phyloP scores from a whole-genome alignment of 768 basidiomycete species.

The Candolleomyces aberdarensis region DNA sequence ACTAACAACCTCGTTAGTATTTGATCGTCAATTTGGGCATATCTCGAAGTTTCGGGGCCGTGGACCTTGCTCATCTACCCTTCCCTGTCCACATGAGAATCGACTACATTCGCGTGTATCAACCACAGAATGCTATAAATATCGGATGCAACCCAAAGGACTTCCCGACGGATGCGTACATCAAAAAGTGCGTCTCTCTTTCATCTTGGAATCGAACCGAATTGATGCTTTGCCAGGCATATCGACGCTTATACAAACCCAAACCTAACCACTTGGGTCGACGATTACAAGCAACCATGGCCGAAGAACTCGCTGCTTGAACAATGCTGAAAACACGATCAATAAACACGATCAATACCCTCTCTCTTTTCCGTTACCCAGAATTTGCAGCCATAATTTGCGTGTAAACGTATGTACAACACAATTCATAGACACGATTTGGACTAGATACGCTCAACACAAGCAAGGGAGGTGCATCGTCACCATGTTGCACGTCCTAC shows the following conservation, averaged over 20 bases:
- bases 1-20: conserved; percentile 45
- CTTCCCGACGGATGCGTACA: conserved; percentile 73
- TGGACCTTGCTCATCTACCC: conserved; percentile 64
- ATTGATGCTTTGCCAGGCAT: conserved; percentile 31
- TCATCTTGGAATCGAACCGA: not conserved
- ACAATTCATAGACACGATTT: not conserved
- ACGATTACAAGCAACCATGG: conserved; percentile 50
- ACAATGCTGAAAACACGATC: conserved; percentile 25
- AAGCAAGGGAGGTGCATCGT: conserved; percentile 44
- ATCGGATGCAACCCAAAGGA: conserved; percentile 69
- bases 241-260: conserved; percentile 71
- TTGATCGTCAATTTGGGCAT: conserved; percentile 82
- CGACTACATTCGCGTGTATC: conserved; percentile 68
- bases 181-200: conserved; percentile 39
- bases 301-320: conserved; percentile 56
- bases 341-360: not conserved
- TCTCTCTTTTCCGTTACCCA: not conserved
- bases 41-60: conserved; percentile 70
- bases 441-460: conserved; percentile 23
- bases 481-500: conserved; percentile 33
- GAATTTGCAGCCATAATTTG: not conserved
- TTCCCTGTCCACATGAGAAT: conserved; percentile 60
- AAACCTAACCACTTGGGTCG: conserved; percentile 52
- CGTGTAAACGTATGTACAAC: not conserved
- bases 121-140: conserved; percentile 55